Evolutionary conservation across 192 early-diverging fungal species (phyloP), one percentile per base, ranked within the genome.

Genomic region (Gonapodya sp.): DNA sequence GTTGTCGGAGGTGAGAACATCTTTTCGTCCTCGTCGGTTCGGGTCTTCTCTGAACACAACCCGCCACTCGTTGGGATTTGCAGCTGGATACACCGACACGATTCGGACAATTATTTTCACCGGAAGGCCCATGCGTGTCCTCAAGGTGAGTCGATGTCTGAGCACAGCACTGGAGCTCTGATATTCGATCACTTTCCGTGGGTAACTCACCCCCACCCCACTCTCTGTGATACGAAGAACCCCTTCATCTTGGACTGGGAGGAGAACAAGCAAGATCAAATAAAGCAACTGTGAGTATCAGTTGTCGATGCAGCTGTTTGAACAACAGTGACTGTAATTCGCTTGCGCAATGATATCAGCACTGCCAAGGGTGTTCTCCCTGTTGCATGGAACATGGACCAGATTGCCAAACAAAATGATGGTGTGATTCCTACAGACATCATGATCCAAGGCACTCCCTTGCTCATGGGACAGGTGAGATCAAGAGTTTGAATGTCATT

Each of bases 31-130:
- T n/a, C n/a, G n/a, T 64, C 46, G 46, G 24, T 64, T 16, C 24
- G 8, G 8, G 8, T 24, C 8, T 16, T 8, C 8, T 64, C 8
- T 64, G 46, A 64, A 16, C 46, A 8, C 46, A 64, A 16, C 46
- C 46, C 46, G 46, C 8, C 8, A 16, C 46, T 64, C 46, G 46
- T 64, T 64, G 8, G 8, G 8, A 8, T 24, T 64, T 24, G 46
- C 46, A 18, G 75, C 75, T 8, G 75, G 31, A 16, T 18, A n/a
- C 81, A 81, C 85, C 36, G 84, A 86, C 84, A 87, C 86, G 18
- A 30, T 88, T 35, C 82, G 87, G 0, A 87, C 87, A 73, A 37
- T 83, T 31, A 87, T 87, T 73, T 85, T 83, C 81, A 85, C 86
- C 0, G 87, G 87, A 16, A 37, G 86, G 2, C 86, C 86, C 1